Evolutionary conservation across 805 yeast genomes (phyloP).

Genomic region (Kregervanrija fluxuum): DNA sequence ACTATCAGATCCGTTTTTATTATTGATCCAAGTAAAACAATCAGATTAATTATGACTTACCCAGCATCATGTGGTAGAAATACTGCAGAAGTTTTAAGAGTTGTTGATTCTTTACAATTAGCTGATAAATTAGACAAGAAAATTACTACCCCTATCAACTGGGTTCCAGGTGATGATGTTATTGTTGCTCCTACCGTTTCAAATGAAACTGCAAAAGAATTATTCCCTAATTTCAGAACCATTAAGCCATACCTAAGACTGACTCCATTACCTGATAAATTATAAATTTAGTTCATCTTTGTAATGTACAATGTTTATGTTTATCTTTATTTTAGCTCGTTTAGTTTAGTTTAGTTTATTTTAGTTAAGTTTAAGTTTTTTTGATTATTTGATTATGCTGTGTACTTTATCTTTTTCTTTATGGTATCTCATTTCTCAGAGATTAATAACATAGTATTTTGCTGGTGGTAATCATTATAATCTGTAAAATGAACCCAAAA

Average conservation of each 20-base stretch:
- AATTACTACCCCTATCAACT: constrained; percentile 60
- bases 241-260: constrained; percentile 60
- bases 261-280: constrained; percentile 29
- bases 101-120: constrained; percentile 60
- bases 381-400: too few species aligned
- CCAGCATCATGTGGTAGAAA: constrained; percentile 74
- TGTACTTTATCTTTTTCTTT: too few species aligned
- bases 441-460: too few species aligned
- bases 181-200: constrained; percentile 62
- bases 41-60: constrained; percentile 56
- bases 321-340: too few species aligned
- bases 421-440: too few species aligned
- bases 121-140: constrained; percentile 44
- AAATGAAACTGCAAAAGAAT: constrained; percentile 49
- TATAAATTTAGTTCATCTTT: background rate
- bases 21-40: constrained; percentile 59
- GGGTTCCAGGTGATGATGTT: constrained; percentile 70
- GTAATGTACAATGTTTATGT: too few species aligned
- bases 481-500: too few species aligned
- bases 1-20: constrained; percentile 68
- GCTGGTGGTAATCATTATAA: too few species aligned
- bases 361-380: background rate
- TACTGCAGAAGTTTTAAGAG: constrained; percentile 67
- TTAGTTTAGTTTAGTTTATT: background rate
- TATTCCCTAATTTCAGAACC: constrained; percentile 55